Conservation (phyloP, 2,329 filamentous ascomycete species). For the Pestalotiopsis sp. region DNA sequence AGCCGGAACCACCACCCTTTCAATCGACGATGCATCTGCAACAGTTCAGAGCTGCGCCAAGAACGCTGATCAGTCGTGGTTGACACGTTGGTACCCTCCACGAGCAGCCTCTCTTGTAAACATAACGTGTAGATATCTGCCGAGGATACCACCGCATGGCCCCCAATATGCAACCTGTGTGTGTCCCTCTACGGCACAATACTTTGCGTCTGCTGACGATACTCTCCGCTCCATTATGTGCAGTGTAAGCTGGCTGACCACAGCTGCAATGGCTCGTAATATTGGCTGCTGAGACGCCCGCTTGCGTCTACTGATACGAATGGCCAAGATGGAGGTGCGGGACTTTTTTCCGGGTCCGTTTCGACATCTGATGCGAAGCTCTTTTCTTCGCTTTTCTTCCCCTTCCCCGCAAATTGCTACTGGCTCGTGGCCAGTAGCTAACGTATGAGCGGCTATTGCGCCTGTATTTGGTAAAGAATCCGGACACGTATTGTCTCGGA, state of each 20-base stretch:
- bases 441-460: not conserved
- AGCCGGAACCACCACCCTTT: not conserved
- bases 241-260: not conserved
- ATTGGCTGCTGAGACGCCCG: not conserved
- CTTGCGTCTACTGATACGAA: not conserved
- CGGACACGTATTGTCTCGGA: not conserved
- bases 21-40: not conserved
- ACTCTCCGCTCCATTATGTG: not conserved
- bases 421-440: not conserved
- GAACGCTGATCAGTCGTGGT: not conserved
- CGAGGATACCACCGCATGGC: not conserved
- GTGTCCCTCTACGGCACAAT: not conserved
- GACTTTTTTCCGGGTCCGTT: not conserved
- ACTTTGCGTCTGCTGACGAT: not conserved
- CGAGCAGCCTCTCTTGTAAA: not conserved
- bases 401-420: not conserved
- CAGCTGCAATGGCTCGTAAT: constrained; percentile 3
- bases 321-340: not conserved
- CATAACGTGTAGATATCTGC: not conserved
- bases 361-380: not conserved
- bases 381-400: not conserved
- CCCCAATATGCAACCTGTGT: not conserved
- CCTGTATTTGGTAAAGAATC: not conserved
- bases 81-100: not conserved
- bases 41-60: not conserved